Evolutionary conservation across 2,329 filamentous ascomycete genomes (phyloP), one percentile per base, ranked within the genome.

Genomic region (Zymoseptoria ardabiliae): DNA sequence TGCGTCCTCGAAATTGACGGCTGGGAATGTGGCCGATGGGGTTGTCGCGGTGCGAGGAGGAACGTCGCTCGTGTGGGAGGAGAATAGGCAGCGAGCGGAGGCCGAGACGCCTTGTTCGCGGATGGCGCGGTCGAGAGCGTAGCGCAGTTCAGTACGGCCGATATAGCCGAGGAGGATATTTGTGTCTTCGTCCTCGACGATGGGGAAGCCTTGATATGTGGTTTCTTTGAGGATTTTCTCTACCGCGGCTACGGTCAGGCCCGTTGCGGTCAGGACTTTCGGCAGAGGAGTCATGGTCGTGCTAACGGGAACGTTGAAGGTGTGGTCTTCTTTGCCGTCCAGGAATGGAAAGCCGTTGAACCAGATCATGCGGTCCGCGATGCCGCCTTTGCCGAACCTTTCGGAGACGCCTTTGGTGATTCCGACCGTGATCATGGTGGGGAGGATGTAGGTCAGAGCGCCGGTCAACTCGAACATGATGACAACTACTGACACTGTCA

Each of bases 381-480:
- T 97, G 53, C 94, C 94, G 28, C 93, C 94, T 71, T 93, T 95
- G n/a, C 91, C 91, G 70, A 96, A 94, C 11, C 91, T 81, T 66
- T 96, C 91, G 62, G 89, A 87, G 53, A 99, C 90, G 13, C 90
- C 90, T 78, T 99, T 99, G 48, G 93, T 97, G 30, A 97, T 89
- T 54, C 94, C 94, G 2, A 97, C 94, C 0, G 97, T 94, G 67
- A 99, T 97, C 94, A 99, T 99, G 13, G 93, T 97, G 0, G 94
- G 94, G 25, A 99, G 78, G 65, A 99, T 97, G 71, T 99, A 99
- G 1, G 92, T 96, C 61, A 97, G 78, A 6, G 94, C 94, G n/a
- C 94, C 94, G 0, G 94, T 99, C 54, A 99, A 82, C 75, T 99
- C 94, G 70, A 97, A 97, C 94, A 99, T 97, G 74, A 99, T 99